Base-by-base conservation (phyloP, 1,139 yeast genomes). In the Kluyveromyces sp. region DNA sequence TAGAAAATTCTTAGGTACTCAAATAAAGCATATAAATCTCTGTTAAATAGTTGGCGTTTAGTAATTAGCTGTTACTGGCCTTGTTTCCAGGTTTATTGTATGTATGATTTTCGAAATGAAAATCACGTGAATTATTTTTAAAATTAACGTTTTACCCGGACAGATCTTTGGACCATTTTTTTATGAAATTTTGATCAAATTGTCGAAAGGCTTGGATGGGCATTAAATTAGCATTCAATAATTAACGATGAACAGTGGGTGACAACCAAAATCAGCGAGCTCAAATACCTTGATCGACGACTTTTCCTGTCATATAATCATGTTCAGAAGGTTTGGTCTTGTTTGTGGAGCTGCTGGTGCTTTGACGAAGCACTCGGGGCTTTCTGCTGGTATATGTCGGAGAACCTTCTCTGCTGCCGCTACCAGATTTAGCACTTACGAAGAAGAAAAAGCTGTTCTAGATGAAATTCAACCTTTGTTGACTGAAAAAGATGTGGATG, bases 361-460 rank as follows among this genome's bases (percentile, higher is more conserved):
- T 6, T n/a, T 10, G 1, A 21, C 34, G 7, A 10, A 31, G 31
- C 26, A 31, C 39, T 26, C 27, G 7, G 31, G 39, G 26, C 27
- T 28, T 27, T 7, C 39, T 4, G 39, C 29, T 10, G 31, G 3
- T 21, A 6, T 25, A 7, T 2, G 15, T n/a, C 26, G 27, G 29
- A 41, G 43, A 34, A 26, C 33, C 3, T 41, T 41, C 29, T 41
- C 43, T 7, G 33, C 27, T n/a, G 46, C 63, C 7, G 36, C 47
- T 2, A 41, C 47, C 4, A 46, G 52, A 37, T 53, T 15, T 15
- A 15, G 50, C 31, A 54, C 79, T 25, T 84, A 83, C 57, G 90
- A 81, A 53, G 89, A 83, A 56, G 94, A 84, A 60, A 81, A 81
- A 63, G 81, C 73, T 37, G 64, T 79, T 45, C 72, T 84, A 49